Base-by-base conservation (phyloP, 768 basidiomycete genomes). In the Macrolepiota dolichaula region DNA sequence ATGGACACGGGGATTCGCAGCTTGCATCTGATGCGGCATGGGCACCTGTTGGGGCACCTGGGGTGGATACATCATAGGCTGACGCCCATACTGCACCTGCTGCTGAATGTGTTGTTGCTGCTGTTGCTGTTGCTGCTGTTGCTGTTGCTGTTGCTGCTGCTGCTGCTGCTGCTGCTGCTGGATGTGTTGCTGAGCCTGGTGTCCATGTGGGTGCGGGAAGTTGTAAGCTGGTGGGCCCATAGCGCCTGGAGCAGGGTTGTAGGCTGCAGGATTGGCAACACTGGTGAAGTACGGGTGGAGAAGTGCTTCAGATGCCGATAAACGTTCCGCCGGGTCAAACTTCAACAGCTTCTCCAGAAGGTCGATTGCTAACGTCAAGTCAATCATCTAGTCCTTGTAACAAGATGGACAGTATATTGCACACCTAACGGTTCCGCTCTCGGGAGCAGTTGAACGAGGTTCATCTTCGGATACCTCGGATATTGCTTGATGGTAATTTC, bases 291-390 rank as follows among this genome's bases (percentile, higher is more conserved):
- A 98, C 0, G 94, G 92, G 68, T 99, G 97, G 7, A 83, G 85
- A 59, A 98, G 84, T 0, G 96, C 95, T 49, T 98, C 92, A 10
- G 88, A 87, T 25, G 96, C 96, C 12, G 94, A 91, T 50, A 96
- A 86, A 57, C 97, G 89, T 67, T 94, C 90, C 29, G 88, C 81
- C 1, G 97, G 97, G 70, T 98, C 97, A 69, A 98, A 99, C 69
- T 98, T 95, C 51, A 99, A 85, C 47, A 98, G 85, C 51, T 89
- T 87, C 73, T 98, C 97, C 47, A 99, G 87, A 1, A 98, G 84
- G 73, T 98, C 94, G 70, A 98, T 84, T 24, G 96, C 96, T 85
- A 54, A 15, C 80, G 65, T 32, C 32, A 59, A 27, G 12, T 51
- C 22, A 51, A 51, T 32, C n/a, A 44, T 29, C 40, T 6, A n/a